Evolutionary conservation across 2,329 filamentous ascomycete genomes (phyloP).

Genomic region (Meredithiella fracta): DNA sequence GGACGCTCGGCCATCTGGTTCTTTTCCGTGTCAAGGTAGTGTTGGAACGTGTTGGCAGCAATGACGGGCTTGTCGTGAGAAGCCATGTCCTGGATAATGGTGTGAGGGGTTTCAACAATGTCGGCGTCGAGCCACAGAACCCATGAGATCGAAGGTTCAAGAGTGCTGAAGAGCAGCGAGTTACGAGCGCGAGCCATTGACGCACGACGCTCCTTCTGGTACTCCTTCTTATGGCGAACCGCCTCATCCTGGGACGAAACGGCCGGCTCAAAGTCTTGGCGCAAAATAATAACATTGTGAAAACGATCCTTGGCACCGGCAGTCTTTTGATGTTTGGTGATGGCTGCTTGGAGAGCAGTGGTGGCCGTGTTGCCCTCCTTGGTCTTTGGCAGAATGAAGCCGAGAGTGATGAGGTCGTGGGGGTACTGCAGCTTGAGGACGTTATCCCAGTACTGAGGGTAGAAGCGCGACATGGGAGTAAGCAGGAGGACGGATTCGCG

Average conservation of each 20-base stretch:
- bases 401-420: conserved; percentile 84
- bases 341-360: conserved; percentile 63
- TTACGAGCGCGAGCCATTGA: conserved; percentile 91
- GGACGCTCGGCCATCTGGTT: conserved; percentile 59
- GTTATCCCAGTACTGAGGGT: conserved; percentile 91
- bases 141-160: conserved; percentile 85
- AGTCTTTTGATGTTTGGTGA: conserved; percentile 64
- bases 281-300: conserved; percentile 80
- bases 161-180: conserved; percentile 82
- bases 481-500: conserved; percentile 78
- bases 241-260: conserved; percentile 65
- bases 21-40: conserved; percentile 53
- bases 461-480: conserved; percentile 85
- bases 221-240: conserved; percentile 79
- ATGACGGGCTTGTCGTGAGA: conserved; percentile 77
- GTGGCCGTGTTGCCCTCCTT: conserved; percentile 83
- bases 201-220: conserved; percentile 72
- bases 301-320: conserved; percentile 70
- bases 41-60: conserved; percentile 89
- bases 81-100: conserved; percentile 83
- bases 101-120: conserved; percentile 70
- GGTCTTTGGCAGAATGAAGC: conserved; percentile 90
- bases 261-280: conserved; percentile 84
- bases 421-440: conserved; percentile 70
- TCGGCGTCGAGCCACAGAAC: conserved; percentile 92